Evolutionary conservation across 2,329 filamentous ascomycete genomes (phyloP).

Genomic region (Colletotrichum graminicola): DNA sequence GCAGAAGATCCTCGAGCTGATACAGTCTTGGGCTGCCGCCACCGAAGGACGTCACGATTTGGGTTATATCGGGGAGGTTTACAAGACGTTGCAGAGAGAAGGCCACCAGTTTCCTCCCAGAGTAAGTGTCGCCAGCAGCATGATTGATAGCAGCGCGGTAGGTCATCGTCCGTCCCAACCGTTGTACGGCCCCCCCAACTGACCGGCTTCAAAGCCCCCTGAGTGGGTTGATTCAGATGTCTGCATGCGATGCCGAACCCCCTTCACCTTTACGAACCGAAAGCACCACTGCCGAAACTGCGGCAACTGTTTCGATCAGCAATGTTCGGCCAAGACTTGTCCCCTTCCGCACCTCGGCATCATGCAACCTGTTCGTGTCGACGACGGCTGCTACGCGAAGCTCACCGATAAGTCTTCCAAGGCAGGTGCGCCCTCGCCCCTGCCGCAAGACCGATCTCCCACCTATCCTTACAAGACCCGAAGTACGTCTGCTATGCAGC

Average conservation of each 20-base stretch:
- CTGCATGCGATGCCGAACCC: constrained; percentile 95
- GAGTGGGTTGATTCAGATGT: constrained; percentile 99
- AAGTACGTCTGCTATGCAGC: constrained; percentile 81
- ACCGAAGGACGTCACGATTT: constrained; percentile 87
- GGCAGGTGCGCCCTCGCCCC: constrained; percentile 47
- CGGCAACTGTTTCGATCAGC: constrained; percentile 95
- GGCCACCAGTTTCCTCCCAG: constrained; percentile 91
- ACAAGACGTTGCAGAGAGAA: constrained; percentile 83
- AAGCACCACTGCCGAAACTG: constrained; percentile 99
- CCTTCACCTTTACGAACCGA: constrained; percentile 97
- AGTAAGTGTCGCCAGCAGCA: constrained; percentile 89
- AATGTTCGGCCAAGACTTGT: constrained; percentile 90
- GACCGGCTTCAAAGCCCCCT: constrained; percentile 72
- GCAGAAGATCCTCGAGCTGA: constrained; percentile 89
- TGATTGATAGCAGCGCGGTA: constrained; percentile 97
- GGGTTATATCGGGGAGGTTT: constrained; percentile 89
- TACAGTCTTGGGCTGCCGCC: constrained; percentile 93
- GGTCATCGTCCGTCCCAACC: constrained; percentile 52
- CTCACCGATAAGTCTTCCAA: constrained; percentile 80
- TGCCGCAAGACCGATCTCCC: constrained; percentile 57
- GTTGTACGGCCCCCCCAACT: neutral
- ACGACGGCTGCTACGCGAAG: constrained; percentile 94
- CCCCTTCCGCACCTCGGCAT: constrained; percentile 95
- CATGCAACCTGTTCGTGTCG: constrained; percentile 88
- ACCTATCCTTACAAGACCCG: constrained; percentile 73